phyloP scores from a whole-genome alignment of 177 flowering plant genomes.

The Vitis hybrid region DNA sequence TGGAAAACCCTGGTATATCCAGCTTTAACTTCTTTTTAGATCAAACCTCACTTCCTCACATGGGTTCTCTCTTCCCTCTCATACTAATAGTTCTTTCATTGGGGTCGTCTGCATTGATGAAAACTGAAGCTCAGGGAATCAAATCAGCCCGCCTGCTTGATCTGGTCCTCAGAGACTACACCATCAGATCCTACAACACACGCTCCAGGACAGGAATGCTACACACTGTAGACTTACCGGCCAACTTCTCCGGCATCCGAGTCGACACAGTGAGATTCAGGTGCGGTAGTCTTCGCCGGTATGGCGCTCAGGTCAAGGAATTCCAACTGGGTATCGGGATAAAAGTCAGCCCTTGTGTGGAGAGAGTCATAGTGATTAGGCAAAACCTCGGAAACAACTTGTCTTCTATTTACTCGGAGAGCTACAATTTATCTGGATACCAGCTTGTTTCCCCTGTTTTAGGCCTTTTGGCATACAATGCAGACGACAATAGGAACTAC shows the following conservation, averaged over 20 bases:
- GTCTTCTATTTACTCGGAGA: slow-evolving; percentile 60
- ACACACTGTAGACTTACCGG: slow-evolving; percentile 44
- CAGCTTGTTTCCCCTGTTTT: slow-evolving; percentile 67
- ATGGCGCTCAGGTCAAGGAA: slow-evolving; percentile 63
- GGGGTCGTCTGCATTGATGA: slow-evolving; percentile 8
- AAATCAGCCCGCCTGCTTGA: slow-evolving; percentile 55
- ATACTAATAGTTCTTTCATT: slow-evolving; percentile 22
- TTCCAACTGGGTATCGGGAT: slow-evolving; percentile 51
- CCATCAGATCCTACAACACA: slow-evolving; percentile 36
- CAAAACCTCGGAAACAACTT: slow-evolving; percentile 58
- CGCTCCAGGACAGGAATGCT: slow-evolving; percentile 46
- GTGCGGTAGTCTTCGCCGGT: slow-evolving; percentile 73
- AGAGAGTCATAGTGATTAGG: slow-evolving; percentile 58
- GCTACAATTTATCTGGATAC: slow-evolving; percentile 58
- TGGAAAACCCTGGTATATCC: slow-evolving; percentile 2
- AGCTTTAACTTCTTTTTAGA: not conserved
- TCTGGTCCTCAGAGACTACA: slow-evolving; percentile 60
- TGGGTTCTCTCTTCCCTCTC: slow-evolving; percentile 33
- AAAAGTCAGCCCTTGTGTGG: slow-evolving; percentile 52
- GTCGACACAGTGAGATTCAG: slow-evolving; percentile 50
- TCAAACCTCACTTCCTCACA: slow-evolving; percentile 15
- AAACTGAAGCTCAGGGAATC: slow-evolving; percentile 24
- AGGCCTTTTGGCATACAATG: slow-evolving; percentile 69
- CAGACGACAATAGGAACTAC: slow-evolving; percentile 25
- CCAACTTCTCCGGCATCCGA: slow-evolving; percentile 55